Evolutionary conservation across 2,329 filamentous ascomycete genomes (phyloP).

Genomic region (Penicillium frequentans): DNA sequence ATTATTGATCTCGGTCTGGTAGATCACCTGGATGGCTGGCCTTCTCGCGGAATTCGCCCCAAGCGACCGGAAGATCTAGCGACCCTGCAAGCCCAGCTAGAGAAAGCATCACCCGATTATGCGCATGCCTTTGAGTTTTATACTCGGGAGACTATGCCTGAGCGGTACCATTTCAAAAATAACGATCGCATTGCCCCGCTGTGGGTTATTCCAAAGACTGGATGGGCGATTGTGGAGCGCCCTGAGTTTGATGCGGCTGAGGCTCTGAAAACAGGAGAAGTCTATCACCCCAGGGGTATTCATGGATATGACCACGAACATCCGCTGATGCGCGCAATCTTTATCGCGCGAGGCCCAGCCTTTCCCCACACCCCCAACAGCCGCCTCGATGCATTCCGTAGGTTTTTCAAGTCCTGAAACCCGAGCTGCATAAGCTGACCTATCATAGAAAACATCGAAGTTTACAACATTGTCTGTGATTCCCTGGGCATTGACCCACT

Average conservation of each 20-base stretch:
- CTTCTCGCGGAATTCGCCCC: slow-evolving; percentile 82
- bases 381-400: slow-evolving; percentile 77
- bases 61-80: slow-evolving; percentile 67
- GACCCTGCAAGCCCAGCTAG: slow-evolving; percentile 61
- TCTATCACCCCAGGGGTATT: slow-evolving; percentile 79
- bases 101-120: slow-evolving; percentile 60
- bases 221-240: slow-evolving; percentile 86
- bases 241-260: slow-evolving; percentile 73
- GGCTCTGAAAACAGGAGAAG: slow-evolving; percentile 61
- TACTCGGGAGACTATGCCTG: slow-evolving; percentile 82
- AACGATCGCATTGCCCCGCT: slow-evolving; percentile 90
- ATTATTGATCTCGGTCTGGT: slow-evolving; percentile 75
- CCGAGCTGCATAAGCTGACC: slow-evolving; percentile 8
- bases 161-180: slow-evolving; percentile 84
- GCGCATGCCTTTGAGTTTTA: slow-evolving; percentile 75
- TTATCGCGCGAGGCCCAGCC: slow-evolving; percentile 85
- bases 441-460: slow-evolving; percentile 77
- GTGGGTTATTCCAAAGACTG: slow-evolving; percentile 89
- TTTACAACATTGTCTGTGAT: slow-evolving; percentile 94
- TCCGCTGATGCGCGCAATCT: slow-evolving; percentile 94
- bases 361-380: slow-evolving; percentile 86
- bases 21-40: slow-evolving; percentile 90
- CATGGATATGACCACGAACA: slow-evolving; percentile 96
- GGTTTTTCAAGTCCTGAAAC: slow-evolving; percentile 43
- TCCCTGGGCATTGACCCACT: slow-evolving; percentile 71